Percentiles rank a stretch among this genome's conserved stretches.
Evolutionary conservation across 176 grass and related monocot species (phyloP).

Genomic region (Puccinellia tenuiflora): DNA sequence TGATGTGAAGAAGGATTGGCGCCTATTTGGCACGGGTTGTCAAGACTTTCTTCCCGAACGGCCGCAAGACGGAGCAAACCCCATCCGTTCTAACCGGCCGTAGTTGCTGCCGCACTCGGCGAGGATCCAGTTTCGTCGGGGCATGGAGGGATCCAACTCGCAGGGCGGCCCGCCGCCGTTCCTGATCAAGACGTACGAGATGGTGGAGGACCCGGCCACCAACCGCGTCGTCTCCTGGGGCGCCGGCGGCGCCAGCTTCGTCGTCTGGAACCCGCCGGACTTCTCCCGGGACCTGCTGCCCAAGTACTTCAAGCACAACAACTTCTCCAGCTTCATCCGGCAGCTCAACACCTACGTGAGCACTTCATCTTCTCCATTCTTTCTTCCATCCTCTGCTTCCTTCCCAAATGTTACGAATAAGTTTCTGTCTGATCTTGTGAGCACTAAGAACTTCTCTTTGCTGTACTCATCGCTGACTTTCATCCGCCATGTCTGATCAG

Average conservation of each 20-base stretch:
- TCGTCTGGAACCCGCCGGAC: constrained; percentile 67
- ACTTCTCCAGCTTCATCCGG: constrained; percentile 94
- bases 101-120: not conserved
- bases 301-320: constrained; percentile 96
- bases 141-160: constrained; percentile 25
- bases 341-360: constrained; percentile 93
- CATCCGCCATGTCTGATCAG: constrained; percentile 26
- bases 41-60: constrained; percentile 1
- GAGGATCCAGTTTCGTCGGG: not conserved
- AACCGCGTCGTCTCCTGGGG: constrained; percentile 66
- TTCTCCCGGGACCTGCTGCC: constrained; percentile 70
- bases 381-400: not conserved
- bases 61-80: not conserved
- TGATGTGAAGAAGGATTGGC: not conserved
- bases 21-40: not conserved
- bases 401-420: not conserved
- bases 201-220: constrained; percentile 74
- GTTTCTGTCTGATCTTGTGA: not conserved
- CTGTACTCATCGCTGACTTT: not conserved
- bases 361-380: not conserved
- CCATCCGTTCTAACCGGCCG: no score
- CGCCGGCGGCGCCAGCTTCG: constrained; percentile 52
- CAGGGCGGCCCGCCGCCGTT: constrained; percentile 51
- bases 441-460: not conserved
- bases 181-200: constrained; percentile 77